A percentile compares a stretch with the other conserved stretches of the same genome.
Conservation (phyloP, 2,329 filamentous ascomycete species). For the Westerdykella aurantiaca region DNA sequence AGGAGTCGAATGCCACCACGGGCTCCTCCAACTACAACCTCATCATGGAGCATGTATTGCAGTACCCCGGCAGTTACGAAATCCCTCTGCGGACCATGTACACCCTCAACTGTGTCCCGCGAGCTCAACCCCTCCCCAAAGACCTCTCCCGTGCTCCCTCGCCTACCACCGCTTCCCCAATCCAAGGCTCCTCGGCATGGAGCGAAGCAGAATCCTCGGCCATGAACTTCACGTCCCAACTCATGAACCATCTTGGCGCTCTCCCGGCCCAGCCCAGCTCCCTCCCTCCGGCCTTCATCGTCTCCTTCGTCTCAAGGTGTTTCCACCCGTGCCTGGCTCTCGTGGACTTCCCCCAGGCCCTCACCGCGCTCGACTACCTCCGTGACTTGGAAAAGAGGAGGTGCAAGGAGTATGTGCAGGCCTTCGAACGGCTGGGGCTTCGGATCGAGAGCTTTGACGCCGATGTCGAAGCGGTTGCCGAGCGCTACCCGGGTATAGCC, state of each 20-base stretch:
- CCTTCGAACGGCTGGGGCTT: constrained; percentile 51
- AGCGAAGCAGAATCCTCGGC: constrained; percentile 34
- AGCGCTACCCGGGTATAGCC: constrained; percentile 50
- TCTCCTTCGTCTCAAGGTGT: constrained; percentile 54
- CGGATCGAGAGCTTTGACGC: constrained; percentile 43
- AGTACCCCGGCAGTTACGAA: constrained; percentile 59
- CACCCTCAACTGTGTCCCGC: constrained; percentile 57
- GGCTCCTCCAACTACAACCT: constrained; percentile 26
- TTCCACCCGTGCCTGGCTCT: constrained; percentile 52
- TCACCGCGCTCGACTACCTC: constrained; percentile 61
- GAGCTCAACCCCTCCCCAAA: constrained; percentile 36
- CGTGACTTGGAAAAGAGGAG: constrained; percentile 58
- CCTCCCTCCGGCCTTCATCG: constrained; percentile 58
- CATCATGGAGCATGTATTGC: constrained; percentile 45
- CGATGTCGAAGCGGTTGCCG: constrained; percentile 45
- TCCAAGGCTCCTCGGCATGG: constrained; percentile 26
- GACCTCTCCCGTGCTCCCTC: constrained; percentile 29
- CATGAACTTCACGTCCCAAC: constrained; percentile 46
- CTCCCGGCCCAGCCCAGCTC: constrained; percentile 56
- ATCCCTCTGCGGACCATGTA: constrained; percentile 64
- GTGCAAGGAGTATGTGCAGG: constrained; percentile 52
- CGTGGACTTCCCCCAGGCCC: constrained; percentile 60
- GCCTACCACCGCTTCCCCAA: constrained; percentile 35
- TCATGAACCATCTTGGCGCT: constrained; percentile 53
- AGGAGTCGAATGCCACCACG: constrained; percentile 27